Base-by-base conservation (phyloP, 176 grass and related monocot genomes). In the Coix lacrymajobi region DNA sequence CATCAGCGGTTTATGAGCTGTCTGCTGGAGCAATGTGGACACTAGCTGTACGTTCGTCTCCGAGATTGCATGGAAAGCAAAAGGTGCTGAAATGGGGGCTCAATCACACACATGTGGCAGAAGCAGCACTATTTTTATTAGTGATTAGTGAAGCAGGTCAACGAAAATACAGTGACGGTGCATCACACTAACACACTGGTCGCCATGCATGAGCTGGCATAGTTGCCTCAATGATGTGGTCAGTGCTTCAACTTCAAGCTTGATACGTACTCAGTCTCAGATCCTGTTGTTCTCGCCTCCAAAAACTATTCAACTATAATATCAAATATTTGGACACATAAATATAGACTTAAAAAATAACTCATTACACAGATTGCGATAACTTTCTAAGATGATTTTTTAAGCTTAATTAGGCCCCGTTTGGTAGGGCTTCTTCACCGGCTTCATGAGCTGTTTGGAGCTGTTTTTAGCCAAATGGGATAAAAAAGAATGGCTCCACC, bases 131-230 rank as follows among this genome's bases (percentile, higher is more conserved):
- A 75, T 4, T 66, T 61, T 60, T n/a, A n/a, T n/a, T n/a, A n/a
- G n/a, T n/a, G n/a, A 77, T 48, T 58, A 73, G 29, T 2, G 20
- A 83, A n/a, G 44, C 28, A 4, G 32, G 78, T 80, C 82, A 81
- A 82, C 79, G 26, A 11, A 67, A 66, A 58, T 81, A 66, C 75
- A 62, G 79, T 45, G 79, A 39, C 65, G 68, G 75, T 71, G 79
- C 41, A n/a, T 69, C 37, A 24, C 71, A 16, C 49, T 61, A 37
- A 24, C 71, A 22, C 37, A 26, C 30, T 16, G 77, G 40, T 44
- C n/a, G 3, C 56, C 76, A 33, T 79, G 75, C 76, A 33, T 79
- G 75, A 84, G 62, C 76, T 80, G 76, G 30, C 48, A 22, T 19
- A 8, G 32, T 6, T 28, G 26, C 30, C 58, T 48, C 22, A 41